phyloP scores from a whole-genome alignment of 1,284 basidiomycete genomes.

The Cutaneotrichosporon cutaneum region DNA sequence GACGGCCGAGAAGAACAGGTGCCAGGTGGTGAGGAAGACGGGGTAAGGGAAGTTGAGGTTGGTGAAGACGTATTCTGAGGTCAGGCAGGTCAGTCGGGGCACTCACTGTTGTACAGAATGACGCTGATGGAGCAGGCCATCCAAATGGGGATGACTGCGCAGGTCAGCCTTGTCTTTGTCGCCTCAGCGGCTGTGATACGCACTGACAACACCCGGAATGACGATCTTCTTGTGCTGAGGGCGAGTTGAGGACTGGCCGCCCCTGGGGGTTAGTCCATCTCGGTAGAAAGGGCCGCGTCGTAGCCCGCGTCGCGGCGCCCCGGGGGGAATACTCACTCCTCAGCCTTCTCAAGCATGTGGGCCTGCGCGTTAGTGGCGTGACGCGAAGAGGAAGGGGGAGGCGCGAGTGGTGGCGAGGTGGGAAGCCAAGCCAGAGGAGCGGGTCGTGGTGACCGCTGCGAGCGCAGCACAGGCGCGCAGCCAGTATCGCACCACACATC shows the following conservation, averaged over 20 bases:
- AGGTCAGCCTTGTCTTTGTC: not conserved
- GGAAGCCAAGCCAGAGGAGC: not conserved
- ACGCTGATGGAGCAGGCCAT: slow-evolving; percentile 85
- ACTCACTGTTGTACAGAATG: slow-evolving; percentile 88
- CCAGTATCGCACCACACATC: no score
- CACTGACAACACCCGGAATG: slow-evolving; percentile 52
- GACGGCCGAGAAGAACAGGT: slow-evolving; percentile 78
- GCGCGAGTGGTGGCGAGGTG: not conserved
- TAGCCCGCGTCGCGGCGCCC: not conserved
- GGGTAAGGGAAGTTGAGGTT: slow-evolving; percentile 77
- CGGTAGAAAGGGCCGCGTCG: not conserved
- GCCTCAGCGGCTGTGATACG: slow-evolving; percentile 20
- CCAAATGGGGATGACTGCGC: slow-evolving; percentile 56
- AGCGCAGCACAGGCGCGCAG: no score
- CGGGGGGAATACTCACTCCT: slow-evolving; percentile 22
- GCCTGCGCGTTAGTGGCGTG: slow-evolving; percentile 8
- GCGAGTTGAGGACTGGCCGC: slow-evolving; percentile 12
- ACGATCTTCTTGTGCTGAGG: slow-evolving; percentile 51
- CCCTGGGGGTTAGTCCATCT: not conserved
- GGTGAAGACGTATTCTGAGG: slow-evolving; percentile 72
- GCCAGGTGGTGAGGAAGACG: slow-evolving; percentile 84
- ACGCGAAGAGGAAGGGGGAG: not conserved
- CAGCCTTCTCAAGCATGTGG: slow-evolving; percentile 25
- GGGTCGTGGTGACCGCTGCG: no score
- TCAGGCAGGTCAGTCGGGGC: not conserved